Conservation (phyloP, 345 rosid species). For the Aurinia saxatilis region DNA sequence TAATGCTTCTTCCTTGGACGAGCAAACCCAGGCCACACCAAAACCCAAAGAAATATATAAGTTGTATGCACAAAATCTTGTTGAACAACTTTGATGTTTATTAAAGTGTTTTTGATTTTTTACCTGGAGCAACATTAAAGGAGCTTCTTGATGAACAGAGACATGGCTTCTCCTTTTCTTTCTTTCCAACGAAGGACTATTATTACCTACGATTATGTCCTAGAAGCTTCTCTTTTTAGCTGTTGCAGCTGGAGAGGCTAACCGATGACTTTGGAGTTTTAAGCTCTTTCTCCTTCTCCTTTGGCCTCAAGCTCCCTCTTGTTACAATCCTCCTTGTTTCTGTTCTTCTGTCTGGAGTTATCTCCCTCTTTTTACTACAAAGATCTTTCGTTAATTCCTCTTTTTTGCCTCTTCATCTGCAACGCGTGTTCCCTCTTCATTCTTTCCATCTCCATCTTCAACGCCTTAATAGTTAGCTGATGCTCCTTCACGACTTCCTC, state of each 20-base stretch:
- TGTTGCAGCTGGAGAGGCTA: constrained; percentile 62
- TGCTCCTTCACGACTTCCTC: constrained; percentile 56
- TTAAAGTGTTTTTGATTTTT: neutral
- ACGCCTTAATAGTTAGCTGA: constrained; percentile 48
- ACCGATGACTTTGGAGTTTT: constrained; percentile 80
- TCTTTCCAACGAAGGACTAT: constrained; percentile 63
- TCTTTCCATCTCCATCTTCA: constrained; percentile 68
- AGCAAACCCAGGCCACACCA: constrained; percentile 79
- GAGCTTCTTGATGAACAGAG: constrained; percentile 46
- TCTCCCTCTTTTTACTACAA: constrained; percentile 39
- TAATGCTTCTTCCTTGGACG: constrained; percentile 45
- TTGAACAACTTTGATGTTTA: neutral
- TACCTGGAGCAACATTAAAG: constrained; percentile 95
- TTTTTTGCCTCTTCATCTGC: constrained; percentile 74
- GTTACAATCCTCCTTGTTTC: constrained; percentile 45
- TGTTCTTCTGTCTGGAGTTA: constrained; percentile 26
- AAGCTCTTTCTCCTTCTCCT: constrained; percentile 44
- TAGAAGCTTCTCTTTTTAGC: constrained; percentile 84
- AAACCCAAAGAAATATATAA: constrained; percentile 26
- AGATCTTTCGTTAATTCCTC: constrained; percentile 55
- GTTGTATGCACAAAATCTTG: neutral
- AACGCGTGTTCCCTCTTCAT: constrained; percentile 67
- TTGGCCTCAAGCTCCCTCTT: constrained; percentile 56
- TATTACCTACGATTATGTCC: constrained; percentile 66
- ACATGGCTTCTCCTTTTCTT: constrained; percentile 76